Base-by-base conservation (phyloP, 805 yeast species). In the Candida taoyuanica region DNA sequence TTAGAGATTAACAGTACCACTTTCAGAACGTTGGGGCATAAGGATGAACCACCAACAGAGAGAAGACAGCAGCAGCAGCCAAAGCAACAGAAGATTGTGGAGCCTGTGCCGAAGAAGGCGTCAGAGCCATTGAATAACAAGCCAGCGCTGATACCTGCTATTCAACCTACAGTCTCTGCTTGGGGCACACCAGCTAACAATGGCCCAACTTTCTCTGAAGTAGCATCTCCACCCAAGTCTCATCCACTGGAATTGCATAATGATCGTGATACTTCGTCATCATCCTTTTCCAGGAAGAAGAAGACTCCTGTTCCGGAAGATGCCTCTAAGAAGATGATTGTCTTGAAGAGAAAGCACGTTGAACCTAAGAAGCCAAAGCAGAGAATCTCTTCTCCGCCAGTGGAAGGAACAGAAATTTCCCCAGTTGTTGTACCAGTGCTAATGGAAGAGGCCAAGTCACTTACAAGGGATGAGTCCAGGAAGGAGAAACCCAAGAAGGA, bases 1-100 rank as follows among this genome's bases (percentile, higher is more conserved):
- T 47, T 71, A 31, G 68, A 67, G 25, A 64, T 74, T 21, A 75
- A 72, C 42, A 65, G 67, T 35, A 73, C 78, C 2, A 63, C 60
- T 0, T 56, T 44, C 39, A 46, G 47, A 33, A 56, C 60, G 2
- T 27, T 55, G 16, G 59, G 58, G 5, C 46, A 38, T 29, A 11
- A 7, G 17, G 36, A 17, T 21, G 24, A 13, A 15, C 26, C 27
- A 20, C 24, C 17, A 11, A 20, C 25, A 15, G 14, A 25, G 24
- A 12, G 18, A 18, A 34, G 28, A 27, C 19, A 27, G 27, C 18
- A 17, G 3, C 25, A 23, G n/a, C 12, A 24, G 26, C 5, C 20
- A n/a, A 12, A 8, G 5, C 30, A 28, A 28, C 7, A 11, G 7
- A 21, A 21, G 11, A 7, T 11, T 8, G 24, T 21, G 7, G 24